phyloP scores from a whole-genome alignment of 2,329 filamentous ascomycete genomes.

The Cercospora citrullina region DNA sequence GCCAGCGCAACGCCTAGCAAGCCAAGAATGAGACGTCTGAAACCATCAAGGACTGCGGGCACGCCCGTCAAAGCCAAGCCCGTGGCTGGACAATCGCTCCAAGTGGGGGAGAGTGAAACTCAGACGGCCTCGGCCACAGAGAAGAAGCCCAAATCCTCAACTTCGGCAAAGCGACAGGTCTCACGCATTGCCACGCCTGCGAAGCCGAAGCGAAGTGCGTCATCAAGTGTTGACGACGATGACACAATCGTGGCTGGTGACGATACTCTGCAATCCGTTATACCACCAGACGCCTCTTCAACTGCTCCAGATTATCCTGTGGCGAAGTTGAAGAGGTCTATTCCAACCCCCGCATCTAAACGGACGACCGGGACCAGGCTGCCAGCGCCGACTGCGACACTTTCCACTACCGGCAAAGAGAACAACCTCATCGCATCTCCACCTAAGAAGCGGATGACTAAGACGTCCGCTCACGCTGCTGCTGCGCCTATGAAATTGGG shows the following conservation, averaged over 20 bases:
- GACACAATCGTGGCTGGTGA: slow-evolving; percentile 1
- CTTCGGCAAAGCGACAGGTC: slow-evolving; percentile 27
- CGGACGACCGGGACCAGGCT: slow-evolving; percentile 25
- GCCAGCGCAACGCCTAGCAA: slow-evolving; percentile 36
- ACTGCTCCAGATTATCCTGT: not conserved
- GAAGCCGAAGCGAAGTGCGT: slow-evolving; percentile 22
- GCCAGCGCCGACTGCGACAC: slow-evolving; percentile 25
- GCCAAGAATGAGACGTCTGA: slow-evolving; percentile 33
- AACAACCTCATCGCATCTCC: slow-evolving; percentile 33
- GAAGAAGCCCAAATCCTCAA: not conserved
- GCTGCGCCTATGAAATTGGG: slow-evolving; percentile 10
- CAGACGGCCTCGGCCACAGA: not conserved
- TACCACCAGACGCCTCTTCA: not conserved
- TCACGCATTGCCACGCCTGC: slow-evolving; percentile 41
- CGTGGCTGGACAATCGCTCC: slow-evolving; percentile 8
- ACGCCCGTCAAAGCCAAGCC: slow-evolving; percentile 20
- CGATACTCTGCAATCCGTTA: not conserved
- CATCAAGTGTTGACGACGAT: not conserved
- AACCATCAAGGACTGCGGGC: slow-evolving; percentile 29
- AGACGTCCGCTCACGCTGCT: slow-evolving; percentile 12
- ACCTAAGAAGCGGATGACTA: slow-evolving; percentile 32
- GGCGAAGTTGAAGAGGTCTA: slow-evolving; percentile 20
- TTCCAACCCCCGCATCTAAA: not conserved
- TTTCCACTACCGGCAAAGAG: slow-evolving; percentile 30
- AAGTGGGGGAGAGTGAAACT: not conserved